phyloP scores from a whole-genome alignment of 1,284 basidiomycete genomes.

The Pseudozyma sp. region DNA sequence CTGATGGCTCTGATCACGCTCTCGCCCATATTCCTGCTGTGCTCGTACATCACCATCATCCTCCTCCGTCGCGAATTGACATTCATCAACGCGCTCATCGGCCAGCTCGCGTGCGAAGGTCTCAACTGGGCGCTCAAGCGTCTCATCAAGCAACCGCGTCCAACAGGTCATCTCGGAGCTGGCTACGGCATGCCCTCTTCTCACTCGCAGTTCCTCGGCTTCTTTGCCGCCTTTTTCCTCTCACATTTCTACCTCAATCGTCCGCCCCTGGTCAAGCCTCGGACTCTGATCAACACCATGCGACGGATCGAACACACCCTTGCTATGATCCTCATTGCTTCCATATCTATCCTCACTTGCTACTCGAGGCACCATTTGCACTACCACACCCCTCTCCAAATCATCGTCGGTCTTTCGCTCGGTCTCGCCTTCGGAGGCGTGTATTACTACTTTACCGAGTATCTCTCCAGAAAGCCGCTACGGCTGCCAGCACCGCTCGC shows the following conservation, averaged over 20 bases:
- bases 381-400: conserved; percentile 80
- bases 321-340: conserved; percentile 73
- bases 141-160: conserved; percentile 77
- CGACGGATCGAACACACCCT: conserved; percentile 57
- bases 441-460: conserved; percentile 76
- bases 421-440: conserved; percentile 75
- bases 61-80: conserved; percentile 81
- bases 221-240: conserved; percentile 81
- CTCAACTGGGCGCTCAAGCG: conserved; percentile 80
- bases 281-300: conserved; percentile 44
- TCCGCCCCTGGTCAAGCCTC: conserved; percentile 73
- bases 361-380: conserved; percentile 82
- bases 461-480: conserved; percentile 71
- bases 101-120: conserved; percentile 80
- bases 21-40: conserved; percentile 62
- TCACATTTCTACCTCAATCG: conserved; percentile 80
- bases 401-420: conserved; percentile 79
- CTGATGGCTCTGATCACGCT: conserved; percentile 62
- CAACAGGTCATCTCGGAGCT: conserved; percentile 76
- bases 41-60: conserved; percentile 79
- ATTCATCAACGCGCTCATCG: conserved; percentile 83
- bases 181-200: conserved; percentile 90
- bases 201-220: conserved; percentile 89
- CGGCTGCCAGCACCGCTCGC: conserved; percentile 41
- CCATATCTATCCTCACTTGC: conserved; percentile 77